Base-by-base conservation (phyloP, 2,329 filamentous ascomycete genomes). In the Sphaerulina musiva region DNA sequence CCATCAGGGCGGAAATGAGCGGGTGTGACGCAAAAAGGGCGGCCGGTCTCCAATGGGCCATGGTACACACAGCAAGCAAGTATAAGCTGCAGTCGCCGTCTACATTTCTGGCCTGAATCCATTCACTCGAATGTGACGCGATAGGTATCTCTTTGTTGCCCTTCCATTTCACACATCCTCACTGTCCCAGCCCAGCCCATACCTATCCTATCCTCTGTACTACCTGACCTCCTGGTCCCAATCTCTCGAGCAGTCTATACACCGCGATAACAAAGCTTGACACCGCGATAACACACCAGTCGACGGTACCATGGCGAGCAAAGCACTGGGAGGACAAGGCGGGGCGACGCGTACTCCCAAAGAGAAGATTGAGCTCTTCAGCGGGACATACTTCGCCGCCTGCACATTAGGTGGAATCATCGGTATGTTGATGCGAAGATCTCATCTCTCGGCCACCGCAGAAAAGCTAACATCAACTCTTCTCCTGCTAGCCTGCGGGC, bases 381-480 rank as follows among this genome's bases (percentile, higher is more conserved):
- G 86, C 36, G 74, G 78, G 48, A 85, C 86, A 62, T 95, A 89
- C 76, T 95, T 95, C 74, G 87, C 86, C 23, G 85, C 89, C 17
- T 95, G 89, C 70, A 91, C 85, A 0, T 75, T 92, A 63, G 89
- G 90, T 56, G 90, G 90, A 47, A 69, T 95, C 56, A 69, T 95
- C 64, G 48, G 48, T 51, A 20, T 5, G 41, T 14, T 23, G 5
- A 31, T 12, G 88, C 87, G 59, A n/a, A 26, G 26, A 12, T 38
- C 36, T 89, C 87, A 60, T 7, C 5, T 14, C n/a, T 11, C 4
- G 6, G 1, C 12, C 23, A 4, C 10, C 29, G 29, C 17, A 14
- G 8, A 5, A 12, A 12, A 32, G 8, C 41, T 45, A 44, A 39
- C 17, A 41, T 54, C n/a, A 45, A 6, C 47, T 39, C 26, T 38